Evolutionary conservation across 306 rosid genomes (phyloP).

Genomic region (Cercis canadensis): DNA sequence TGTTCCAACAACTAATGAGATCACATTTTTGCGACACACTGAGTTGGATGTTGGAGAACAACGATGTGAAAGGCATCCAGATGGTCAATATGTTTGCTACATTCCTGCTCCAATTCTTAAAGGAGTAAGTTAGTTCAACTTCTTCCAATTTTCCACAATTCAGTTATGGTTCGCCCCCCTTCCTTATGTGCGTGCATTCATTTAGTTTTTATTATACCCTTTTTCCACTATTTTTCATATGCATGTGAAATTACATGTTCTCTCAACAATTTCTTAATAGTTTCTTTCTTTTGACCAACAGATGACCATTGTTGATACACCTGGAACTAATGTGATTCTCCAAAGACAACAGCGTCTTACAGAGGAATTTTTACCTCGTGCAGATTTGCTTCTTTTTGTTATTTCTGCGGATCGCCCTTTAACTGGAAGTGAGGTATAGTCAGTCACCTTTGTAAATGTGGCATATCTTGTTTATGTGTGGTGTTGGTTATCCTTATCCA

Average conservation of each 20-base stretch:
- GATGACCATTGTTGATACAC: conserved; percentile 96
- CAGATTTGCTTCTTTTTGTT: conserved; percentile 94
- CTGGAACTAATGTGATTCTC: conserved; percentile 99
- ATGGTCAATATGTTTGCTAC: conserved; percentile 91
- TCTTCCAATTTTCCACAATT: conserved; percentile 12
- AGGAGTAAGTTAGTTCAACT: conserved; percentile 54
- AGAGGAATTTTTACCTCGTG: conserved; percentile 98
- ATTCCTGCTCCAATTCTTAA: conserved; percentile 95
- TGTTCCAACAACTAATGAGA: conserved; percentile 98
- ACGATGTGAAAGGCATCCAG: conserved; percentile 85
- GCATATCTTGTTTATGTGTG: conserved; percentile 15
- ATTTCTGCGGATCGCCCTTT: conserved; percentile 97
- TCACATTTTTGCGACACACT: conserved; percentile 77
- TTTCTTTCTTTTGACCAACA: conserved; percentile 44
- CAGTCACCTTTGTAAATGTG: conserved; percentile 21
- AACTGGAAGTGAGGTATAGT: conserved; percentile 93
- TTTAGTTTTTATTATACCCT: not conserved
- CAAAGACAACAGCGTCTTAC: conserved; percentile 97
- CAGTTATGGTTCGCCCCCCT: conserved; percentile 26
- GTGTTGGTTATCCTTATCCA: conserved; percentile 11
- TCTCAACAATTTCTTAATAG: not conserved
- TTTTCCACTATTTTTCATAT: conserved; percentile 2
- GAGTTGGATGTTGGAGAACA: conserved; percentile 62
- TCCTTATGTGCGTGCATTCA: not conserved
- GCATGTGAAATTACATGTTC: not conserved